These are phyloP conservation scores for Colletotrichum sp. DNA, from an alignment of 2,329 filamentous ascomycete genomes.

Conservation along the genomic window DNA sequence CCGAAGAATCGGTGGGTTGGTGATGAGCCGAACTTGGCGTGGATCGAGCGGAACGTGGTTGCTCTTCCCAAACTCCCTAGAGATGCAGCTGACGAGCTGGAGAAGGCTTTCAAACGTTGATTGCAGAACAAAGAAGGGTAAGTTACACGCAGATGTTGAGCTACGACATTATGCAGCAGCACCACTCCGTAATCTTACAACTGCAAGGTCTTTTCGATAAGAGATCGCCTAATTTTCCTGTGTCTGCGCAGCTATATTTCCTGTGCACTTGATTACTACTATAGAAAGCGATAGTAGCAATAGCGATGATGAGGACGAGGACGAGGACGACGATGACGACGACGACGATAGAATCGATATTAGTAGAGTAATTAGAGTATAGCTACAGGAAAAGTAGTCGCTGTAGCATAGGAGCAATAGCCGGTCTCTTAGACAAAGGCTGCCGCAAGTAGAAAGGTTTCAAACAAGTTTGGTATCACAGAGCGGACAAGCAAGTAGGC, in stretches of 20 bases:
- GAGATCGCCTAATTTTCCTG: too few species aligned
- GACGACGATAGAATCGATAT: too few species aligned
- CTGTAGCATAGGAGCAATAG: too few species aligned
- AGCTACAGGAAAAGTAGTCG: too few species aligned
- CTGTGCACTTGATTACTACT: too few species aligned
- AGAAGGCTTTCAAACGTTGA: neutral
- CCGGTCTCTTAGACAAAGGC: neutral
- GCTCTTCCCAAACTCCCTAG: neutral
- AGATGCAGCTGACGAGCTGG: neutral
- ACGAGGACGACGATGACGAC: too few species aligned
- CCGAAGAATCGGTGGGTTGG: neutral
- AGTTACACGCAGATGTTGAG: neutral
- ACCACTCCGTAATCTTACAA: neutral
- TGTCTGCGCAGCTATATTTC: too few species aligned
- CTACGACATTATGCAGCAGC: neutral
- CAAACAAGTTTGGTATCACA: neutral
- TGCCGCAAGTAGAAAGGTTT: neutral
- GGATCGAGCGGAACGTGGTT: neutral
- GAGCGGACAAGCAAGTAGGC: neutral
- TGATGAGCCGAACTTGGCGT: neutral
- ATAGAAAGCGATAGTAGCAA: too few species aligned
- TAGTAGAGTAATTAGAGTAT: too few species aligned
- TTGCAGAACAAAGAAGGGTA: neutral
- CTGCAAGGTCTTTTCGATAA: neutral
- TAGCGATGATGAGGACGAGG: too few species aligned